Conservation (phyloP, 768 basidiomycete genomes). For the Phaeotremella skinneri region DNA sequence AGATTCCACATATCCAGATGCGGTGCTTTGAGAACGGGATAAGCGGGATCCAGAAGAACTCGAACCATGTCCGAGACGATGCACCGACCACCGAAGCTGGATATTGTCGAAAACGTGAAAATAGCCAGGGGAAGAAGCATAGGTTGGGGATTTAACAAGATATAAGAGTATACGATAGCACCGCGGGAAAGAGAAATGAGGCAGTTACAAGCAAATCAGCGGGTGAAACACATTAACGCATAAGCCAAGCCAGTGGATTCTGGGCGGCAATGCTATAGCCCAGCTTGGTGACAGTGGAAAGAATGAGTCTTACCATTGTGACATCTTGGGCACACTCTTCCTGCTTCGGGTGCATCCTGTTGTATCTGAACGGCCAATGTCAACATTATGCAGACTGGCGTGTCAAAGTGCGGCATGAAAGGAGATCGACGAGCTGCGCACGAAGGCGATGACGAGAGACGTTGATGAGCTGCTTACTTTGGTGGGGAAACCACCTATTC, state of each 20-base stretch:
- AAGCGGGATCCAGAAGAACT: slow-evolving; percentile 46
- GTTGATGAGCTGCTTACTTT: slow-evolving; percentile 21
- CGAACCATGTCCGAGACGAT: slow-evolving; percentile 35
- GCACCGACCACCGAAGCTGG: slow-evolving; percentile 36
- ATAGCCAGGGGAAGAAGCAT: background rate
- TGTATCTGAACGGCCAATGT: slow-evolving; percentile 21
- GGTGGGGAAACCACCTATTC: slow-evolving; percentile 38
- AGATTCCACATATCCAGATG: slow-evolving; percentile 45
- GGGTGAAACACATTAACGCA: background rate
- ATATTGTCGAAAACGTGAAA: too few species aligned
- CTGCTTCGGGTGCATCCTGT: slow-evolving; percentile 31
- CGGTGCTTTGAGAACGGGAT: slow-evolving; percentile 37
- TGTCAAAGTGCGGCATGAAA: too few species aligned
- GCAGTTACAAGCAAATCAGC: slow-evolving; percentile 8
- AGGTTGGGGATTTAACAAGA: background rate
- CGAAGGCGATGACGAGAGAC: background rate
- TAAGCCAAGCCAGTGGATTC: background rate
- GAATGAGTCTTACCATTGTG: slow-evolving; percentile 33
- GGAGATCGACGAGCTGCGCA: too few species aligned
- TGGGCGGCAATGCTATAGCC: slow-evolving; percentile 7
- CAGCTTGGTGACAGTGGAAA: background rate
- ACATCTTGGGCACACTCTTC: slow-evolving; percentile 41
- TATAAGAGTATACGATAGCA: background rate
- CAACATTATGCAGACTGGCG: background rate
- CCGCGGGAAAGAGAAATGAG: background rate